A percentile compares a stretch with the other conserved stretches of the same genome.
These are phyloP conservation scores for Fusarium setosum DNA, from an alignment of 2,329 filamentous ascomycete genomes.

Conservation along the genomic window DNA sequence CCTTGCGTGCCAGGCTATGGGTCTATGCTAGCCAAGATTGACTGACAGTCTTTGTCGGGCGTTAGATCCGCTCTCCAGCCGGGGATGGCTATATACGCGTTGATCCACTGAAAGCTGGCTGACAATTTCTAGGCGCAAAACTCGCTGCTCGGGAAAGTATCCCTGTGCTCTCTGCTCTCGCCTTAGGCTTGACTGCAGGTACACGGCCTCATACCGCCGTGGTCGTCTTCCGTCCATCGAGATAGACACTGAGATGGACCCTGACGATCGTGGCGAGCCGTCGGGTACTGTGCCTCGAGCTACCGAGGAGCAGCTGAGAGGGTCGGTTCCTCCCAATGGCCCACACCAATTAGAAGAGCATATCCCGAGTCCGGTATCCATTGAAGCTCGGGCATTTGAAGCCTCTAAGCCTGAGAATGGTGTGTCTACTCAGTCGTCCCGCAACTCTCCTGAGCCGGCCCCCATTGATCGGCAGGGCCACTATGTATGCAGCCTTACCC, in stretches of 20 bases:
- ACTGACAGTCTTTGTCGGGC: too few species aligned
- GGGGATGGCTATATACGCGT: background rate
- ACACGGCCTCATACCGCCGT: conserved; percentile 37
- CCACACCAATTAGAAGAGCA: conserved; percentile 14
- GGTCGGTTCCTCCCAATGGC: background rate
- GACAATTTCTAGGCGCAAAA: conserved; percentile 34
- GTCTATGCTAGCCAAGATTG: background rate
- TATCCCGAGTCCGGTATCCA: conserved; percentile 19
- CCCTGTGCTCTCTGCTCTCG: conserved; percentile 38
- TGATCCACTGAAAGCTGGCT: background rate
- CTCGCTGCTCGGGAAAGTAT: conserved; percentile 40
- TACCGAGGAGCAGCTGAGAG: conserved; percentile 8
- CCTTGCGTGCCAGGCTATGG: background rate
- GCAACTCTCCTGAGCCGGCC: conserved; percentile 31
- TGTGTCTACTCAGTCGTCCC: conserved; percentile 21
- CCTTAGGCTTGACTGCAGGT: conserved; percentile 36
- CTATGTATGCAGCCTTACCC: background rate
- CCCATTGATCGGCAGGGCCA: conserved; percentile 31
- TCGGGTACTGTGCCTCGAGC: background rate
- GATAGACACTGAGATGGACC: conserved; percentile 29
- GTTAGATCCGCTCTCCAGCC: background rate
- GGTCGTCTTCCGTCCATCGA: conserved; percentile 40
- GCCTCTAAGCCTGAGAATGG: background rate
- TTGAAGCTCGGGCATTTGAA: conserved; percentile 11
- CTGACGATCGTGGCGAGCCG: conserved; percentile 3